Evolutionary conservation across 148 eudicot genomes (phyloP), one percentile per base, ranked within the genome.

Genomic region (Chenopodium album): DNA sequence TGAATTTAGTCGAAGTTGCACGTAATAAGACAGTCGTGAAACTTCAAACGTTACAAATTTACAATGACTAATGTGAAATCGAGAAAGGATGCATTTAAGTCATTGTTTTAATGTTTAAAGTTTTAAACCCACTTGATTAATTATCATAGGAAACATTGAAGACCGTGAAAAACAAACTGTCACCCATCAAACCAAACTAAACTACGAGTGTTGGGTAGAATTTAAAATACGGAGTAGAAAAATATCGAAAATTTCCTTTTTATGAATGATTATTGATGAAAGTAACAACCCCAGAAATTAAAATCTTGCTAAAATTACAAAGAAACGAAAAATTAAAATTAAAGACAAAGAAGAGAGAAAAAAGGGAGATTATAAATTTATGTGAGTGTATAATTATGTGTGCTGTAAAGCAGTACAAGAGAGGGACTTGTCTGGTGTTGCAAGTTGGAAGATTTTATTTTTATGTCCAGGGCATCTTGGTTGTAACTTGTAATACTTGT

Each of bases 401-500:
- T 87, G 90, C 83, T 88, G 90, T 84, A 89, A 89, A 89, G 90
- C 89, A 81, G 88, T 84, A 78, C 29, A 31, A 79, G 81, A 79
- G 75, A 78, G 78, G 82, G 88, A 82, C 86, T 72, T 88, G 74
- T 86, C 74, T 79, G 73, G 26, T 79, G 76, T 48, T 86, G 85
- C 85, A 84, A 85, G 70, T 87, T 87, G 87, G 78, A 82, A 50
- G 84, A 78, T 64, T 79, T 71, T 64, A 65, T 59, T 79, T 67
- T 71, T 19, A 71, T 65, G 84, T 83, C 86, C 88, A 79, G 80
- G 81, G 87, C 87, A 86, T 86, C 84, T 84, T 81, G 79, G 85
- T 71, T 80, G 88, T 87, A 73, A 78, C 52, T 34, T 59, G 62
- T 56, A 52, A 56, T 50, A 13, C 54, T 50, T 50, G 62, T 17